Evolutionary conservation across 192 early-diverging fungal species (phyloP).

Genomic region (Phycomyces nitens): DNA sequence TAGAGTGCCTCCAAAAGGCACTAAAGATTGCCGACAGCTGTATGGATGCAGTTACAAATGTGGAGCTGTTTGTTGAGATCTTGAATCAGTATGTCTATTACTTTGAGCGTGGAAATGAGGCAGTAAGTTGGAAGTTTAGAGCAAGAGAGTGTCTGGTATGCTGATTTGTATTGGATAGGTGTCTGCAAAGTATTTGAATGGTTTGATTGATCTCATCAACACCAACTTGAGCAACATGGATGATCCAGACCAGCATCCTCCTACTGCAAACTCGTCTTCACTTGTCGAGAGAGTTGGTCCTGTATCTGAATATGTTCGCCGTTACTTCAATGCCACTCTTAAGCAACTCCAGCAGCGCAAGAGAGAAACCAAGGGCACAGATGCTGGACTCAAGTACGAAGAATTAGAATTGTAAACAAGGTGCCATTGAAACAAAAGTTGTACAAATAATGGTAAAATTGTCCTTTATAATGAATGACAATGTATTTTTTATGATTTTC

Average conservation of each 20-base stretch:
- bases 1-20: constrained; percentile 92
- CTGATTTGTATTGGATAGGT: constrained; percentile 32
- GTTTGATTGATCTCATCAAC: constrained; percentile 89
- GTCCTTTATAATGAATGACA: neutral
- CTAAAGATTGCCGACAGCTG: constrained; percentile 92
- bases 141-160: neutral
- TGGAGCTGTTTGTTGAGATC: constrained; percentile 93
- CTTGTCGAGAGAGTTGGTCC: constrained; percentile 55
- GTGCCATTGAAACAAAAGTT: neutral
- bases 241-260: constrained; percentile 60
- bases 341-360: constrained; percentile 43
- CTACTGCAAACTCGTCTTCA: constrained; percentile 58
- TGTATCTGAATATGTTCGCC: constrained; percentile 58
- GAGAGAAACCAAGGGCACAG: neutral
- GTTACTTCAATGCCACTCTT: constrained; percentile 64
- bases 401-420: neutral
- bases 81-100: constrained; percentile 91
- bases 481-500: neutral
- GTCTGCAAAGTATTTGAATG: constrained; percentile 89
- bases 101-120: constrained; percentile 85
- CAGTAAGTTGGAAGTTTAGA: constrained; percentile 34
- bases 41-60: constrained; percentile 82
- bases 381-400: neutral
- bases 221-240: constrained; percentile 71
- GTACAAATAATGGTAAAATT: neutral